These are phyloP conservation scores for Citrus hindsii DNA, from an alignment of 345 rosid genomes.

Conservation along the genomic window DNA sequence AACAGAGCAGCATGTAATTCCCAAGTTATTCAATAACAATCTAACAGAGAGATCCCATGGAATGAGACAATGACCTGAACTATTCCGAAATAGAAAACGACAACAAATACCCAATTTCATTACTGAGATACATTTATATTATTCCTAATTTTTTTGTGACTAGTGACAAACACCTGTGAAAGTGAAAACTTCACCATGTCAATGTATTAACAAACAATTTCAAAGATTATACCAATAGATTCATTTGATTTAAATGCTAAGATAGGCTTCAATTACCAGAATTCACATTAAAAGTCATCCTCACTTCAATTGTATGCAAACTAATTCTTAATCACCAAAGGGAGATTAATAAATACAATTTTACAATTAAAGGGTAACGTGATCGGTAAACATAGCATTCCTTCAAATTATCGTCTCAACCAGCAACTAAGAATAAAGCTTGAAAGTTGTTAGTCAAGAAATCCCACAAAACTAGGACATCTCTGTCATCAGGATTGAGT, in stretches of 20 bases:
- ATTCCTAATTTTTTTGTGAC: neutral
- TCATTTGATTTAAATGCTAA: neutral
- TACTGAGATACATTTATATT: neutral
- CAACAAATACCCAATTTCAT: neutral
- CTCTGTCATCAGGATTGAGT: neutral
- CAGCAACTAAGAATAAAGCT: neutral
- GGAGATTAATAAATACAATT: neutral
- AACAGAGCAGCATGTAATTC: neutral
- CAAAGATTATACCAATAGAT: neutral
- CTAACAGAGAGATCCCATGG: neutral
- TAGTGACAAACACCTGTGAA: neutral
- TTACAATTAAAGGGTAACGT: neutral
- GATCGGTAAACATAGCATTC: neutral
- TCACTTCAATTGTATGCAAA: neutral
- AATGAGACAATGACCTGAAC: neutral
- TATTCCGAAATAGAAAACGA: neutral
- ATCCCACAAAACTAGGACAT: neutral
- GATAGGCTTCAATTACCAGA: neutral
- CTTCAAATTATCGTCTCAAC: neutral
- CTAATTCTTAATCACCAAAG: neutral
- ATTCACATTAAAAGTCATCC: neutral
- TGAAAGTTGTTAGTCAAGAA: neutral
- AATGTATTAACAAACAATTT: neutral
- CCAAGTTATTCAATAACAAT: neutral
- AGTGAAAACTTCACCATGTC: neutral